These are phyloP conservation scores for Solanum appendiculatum DNA, from an alignment of 257 asterid genomes.

Conservation along the genomic window DNA sequence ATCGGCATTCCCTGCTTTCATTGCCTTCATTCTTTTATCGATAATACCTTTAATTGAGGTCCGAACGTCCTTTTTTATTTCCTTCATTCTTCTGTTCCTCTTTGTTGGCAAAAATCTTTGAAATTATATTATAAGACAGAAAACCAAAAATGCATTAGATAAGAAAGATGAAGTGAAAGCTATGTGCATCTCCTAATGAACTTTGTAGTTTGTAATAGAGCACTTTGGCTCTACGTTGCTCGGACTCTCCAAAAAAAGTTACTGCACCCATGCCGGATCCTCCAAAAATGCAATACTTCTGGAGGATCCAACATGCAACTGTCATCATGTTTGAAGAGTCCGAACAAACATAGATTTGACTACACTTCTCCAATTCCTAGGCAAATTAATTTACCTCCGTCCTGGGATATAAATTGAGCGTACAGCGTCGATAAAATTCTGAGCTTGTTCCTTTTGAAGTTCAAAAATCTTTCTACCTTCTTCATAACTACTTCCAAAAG, in stretches of 20 bases:
- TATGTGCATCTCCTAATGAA: background rate
- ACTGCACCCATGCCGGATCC: background rate
- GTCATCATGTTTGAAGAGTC: background rate
- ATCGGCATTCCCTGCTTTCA: background rate
- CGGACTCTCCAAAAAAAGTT: background rate
- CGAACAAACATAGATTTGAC: background rate
- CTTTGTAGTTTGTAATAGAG: background rate
- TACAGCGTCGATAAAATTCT: background rate
- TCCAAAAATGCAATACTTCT: background rate
- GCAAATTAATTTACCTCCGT: background rate
- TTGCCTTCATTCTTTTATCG: background rate
- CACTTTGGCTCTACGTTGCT: background rate
- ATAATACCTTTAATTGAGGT: background rate
- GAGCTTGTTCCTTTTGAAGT: background rate
- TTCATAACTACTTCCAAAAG: slow-evolving; percentile 42
- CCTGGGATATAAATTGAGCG: background rate
- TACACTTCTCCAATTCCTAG: background rate
- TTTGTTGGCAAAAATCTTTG: background rate
- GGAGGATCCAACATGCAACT: background rate
- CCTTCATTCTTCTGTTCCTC: background rate
- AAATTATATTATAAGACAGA: background rate
- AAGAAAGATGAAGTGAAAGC: background rate
- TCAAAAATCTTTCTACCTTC: slow-evolving; percentile 21
- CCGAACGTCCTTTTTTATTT: background rate
- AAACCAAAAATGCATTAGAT: background rate